These are phyloP conservation scores for Byssothecium circinans DNA, from an alignment of 2,329 filamentous ascomycete genomes.

Conservation along the genomic window DNA sequence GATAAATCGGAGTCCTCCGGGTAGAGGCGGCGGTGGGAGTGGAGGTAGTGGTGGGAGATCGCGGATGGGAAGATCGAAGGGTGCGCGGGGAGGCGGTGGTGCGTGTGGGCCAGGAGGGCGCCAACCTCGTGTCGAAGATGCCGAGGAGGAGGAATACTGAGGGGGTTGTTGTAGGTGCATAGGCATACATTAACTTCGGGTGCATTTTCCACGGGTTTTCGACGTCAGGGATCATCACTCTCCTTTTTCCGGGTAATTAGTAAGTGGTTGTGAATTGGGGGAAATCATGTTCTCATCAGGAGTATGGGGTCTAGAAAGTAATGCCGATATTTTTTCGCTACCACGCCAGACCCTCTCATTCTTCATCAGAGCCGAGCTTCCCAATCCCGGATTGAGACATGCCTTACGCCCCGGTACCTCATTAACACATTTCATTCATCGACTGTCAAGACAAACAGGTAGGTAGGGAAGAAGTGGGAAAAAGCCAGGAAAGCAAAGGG, in stretches of 20 bases:
- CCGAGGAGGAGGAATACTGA: slow-evolving; percentile 1
- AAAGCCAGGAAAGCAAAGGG: background rate
- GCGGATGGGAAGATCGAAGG: background rate
- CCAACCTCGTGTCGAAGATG: slow-evolving; percentile 9
- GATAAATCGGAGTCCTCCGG: background rate
- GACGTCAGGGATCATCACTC: no score
- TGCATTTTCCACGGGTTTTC: no score
- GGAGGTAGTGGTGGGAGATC: background rate
- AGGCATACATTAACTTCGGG: background rate
- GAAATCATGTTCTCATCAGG: no score
- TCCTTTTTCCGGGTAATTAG: no score
- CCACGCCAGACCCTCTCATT: no score
- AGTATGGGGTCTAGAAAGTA: no score
- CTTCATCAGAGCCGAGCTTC: no score
- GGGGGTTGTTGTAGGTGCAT: background rate
- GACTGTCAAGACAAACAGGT: background rate
- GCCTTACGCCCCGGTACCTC: background rate
- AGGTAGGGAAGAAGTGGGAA: background rate
- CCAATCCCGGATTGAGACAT: no score
- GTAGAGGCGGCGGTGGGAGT: background rate
- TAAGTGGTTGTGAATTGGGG: no score
- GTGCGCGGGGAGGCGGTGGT: background rate
- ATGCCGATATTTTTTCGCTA: no score
- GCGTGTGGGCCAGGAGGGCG: background rate
- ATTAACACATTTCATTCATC: background rate